phyloP scores from a whole-genome alignment of 2,329 filamentous ascomycete species.

The Curvularia sp. region DNA sequence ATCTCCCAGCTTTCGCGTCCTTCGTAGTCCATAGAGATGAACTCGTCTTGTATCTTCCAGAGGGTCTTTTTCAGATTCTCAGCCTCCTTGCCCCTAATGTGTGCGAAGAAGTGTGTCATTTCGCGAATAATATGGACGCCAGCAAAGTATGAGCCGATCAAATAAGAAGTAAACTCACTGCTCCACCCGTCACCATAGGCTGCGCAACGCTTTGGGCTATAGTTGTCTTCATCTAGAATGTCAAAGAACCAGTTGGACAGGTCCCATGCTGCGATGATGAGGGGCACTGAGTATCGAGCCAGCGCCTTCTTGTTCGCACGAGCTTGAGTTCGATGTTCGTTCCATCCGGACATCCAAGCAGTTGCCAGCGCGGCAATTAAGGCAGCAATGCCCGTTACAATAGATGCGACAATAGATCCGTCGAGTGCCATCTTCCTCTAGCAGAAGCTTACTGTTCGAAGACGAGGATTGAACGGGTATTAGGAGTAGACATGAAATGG shows the following conservation, averaged over 20 bases:
- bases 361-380: background rate
- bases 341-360: conserved; percentile 13
- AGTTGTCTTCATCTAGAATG: conserved; percentile 12
- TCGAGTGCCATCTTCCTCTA: conserved; percentile 1
- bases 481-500: too few relatives aligned
- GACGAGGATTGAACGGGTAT: too few relatives aligned
- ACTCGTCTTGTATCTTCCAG: conserved; percentile 20
- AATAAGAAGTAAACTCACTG: conserved; percentile 10
- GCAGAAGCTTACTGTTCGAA: background rate
- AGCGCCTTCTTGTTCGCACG: conserved; percentile 13
- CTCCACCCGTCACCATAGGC: conserved; percentile 13
- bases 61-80: conserved; percentile 15
- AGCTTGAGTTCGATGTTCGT: conserved; percentile 9
- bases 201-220: background rate
- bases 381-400: conserved; percentile 16
- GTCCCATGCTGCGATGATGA: conserved; percentile 15
- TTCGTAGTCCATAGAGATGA: conserved; percentile 13
- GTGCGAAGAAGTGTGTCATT: conserved; percentile 16
- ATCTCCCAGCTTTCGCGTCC: conserved; percentile 14
- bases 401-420: conserved; percentile 10
- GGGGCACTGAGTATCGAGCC: conserved; percentile 13
- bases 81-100: conserved; percentile 7
- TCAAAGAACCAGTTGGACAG: conserved; percentile 17
- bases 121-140: conserved; percentile 17
- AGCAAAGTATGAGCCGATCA: conserved; percentile 16